Evolutionary conservation across 306 rosid genomes (phyloP).

Genomic region (Spatholobus suberectus): DNA sequence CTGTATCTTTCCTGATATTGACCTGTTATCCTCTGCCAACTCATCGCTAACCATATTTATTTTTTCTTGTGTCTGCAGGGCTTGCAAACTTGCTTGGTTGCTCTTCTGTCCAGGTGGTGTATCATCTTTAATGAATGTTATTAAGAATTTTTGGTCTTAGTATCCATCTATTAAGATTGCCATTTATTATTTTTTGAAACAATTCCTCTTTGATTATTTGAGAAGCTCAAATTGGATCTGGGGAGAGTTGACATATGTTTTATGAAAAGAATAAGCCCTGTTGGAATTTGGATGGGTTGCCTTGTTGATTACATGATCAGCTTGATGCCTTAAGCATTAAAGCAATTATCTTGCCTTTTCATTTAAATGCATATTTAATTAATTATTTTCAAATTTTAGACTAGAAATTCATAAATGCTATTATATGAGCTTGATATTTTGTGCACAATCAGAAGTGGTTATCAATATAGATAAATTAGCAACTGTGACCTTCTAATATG

Average conservation of each 20-base stretch:
- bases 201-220: constrained; percentile 19
- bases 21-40: constrained; percentile 21
- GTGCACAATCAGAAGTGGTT: background rate
- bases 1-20: constrained; percentile 33
- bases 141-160: constrained; percentile 10
- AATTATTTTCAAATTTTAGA: background rate
- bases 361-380: constrained; percentile 16
- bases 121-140: constrained; percentile 30
- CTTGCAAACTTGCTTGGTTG: constrained; percentile 91
- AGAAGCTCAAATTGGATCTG: constrained; percentile 21
- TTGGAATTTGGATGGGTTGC: constrained; percentile 15
- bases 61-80: constrained; percentile 71
- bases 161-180: constrained; percentile 15
- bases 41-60: constrained; percentile 42
- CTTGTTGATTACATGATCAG: background rate
- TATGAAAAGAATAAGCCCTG: background rate
- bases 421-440: background rate
- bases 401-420: background rate
- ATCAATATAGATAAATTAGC: background rate
- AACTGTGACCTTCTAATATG: background rate
- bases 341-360: background rate
- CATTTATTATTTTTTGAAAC: background rate
- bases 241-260: background rate
- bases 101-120: constrained; percentile 74
- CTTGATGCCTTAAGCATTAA: background rate